A percentile compares a stretch with the other conserved stretches of the same genome.
Evolutionary conservation across 352 stramenopile species (phyloP).

Genomic region (Thraustotheca clavata): DNA sequence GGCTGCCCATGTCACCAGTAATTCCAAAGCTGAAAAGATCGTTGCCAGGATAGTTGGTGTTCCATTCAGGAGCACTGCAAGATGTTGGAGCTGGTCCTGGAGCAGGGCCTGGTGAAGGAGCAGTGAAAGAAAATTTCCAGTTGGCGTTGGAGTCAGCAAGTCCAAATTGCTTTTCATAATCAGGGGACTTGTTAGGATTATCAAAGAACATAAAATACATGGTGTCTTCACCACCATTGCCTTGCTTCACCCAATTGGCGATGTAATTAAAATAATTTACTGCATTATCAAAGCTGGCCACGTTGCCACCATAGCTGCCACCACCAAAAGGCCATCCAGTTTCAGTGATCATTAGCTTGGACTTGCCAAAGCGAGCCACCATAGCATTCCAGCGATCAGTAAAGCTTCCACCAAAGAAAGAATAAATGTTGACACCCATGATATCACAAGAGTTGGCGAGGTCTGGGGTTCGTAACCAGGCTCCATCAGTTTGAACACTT

Average conservation of each 20-base stretch:
- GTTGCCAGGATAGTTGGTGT: too few relatives aligned
- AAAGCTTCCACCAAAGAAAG: conserved; percentile 34
- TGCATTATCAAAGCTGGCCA: not conserved
- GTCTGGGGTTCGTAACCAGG: conserved; percentile 21
- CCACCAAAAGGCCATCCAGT: conserved; percentile 49
- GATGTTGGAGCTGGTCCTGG: too few relatives aligned
- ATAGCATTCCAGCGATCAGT: conserved; percentile 31
- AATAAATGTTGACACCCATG: conserved; percentile 65
- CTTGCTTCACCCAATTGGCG: not conserved
- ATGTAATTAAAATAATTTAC: not conserved
- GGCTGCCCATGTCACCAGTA: too few relatives aligned
- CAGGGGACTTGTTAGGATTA: not conserved
- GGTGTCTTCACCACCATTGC: not conserved
- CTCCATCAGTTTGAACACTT: conserved; percentile 2
- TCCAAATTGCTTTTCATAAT: conserved; percentile 15
- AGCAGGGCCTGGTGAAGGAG: too few relatives aligned
- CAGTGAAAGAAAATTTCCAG: conserved; percentile 14
- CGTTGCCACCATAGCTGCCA: conserved; percentile 33
- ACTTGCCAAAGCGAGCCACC: conserved; percentile 20
- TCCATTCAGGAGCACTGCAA: too few relatives aligned
- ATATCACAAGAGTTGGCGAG: conserved; percentile 44
- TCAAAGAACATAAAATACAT: conserved; percentile 8
- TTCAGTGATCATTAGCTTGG: conserved; percentile 27
- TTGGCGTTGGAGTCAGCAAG: not conserved
- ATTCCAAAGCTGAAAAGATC: too few relatives aligned